A percentile compares a stretch with the other conserved stretches of the same genome.
These are phyloP conservation scores for Aureobasidium sp. DNA, from an alignment of 2,329 filamentous ascomycete species.

Conservation along the genomic window DNA sequence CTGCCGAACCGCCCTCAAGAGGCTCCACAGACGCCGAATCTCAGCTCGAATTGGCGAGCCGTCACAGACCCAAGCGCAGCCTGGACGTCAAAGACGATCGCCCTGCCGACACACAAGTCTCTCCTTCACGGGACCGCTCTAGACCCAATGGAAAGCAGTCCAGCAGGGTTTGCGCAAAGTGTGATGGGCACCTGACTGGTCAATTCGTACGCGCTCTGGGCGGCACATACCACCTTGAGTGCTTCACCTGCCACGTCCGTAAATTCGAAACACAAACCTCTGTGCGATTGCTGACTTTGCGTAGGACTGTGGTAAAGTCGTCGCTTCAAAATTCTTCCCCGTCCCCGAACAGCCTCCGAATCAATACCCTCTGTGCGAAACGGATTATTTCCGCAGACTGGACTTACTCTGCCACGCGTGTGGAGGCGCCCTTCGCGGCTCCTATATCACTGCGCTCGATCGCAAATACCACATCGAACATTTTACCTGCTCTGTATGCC, in stretches of 20 bases:
- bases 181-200: slow-evolving; percentile 75
- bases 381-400: slow-evolving; percentile 89
- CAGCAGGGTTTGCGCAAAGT: slow-evolving; percentile 61
- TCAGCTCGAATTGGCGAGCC: slow-evolving; percentile 1
- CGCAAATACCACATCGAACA: slow-evolving; percentile 99
- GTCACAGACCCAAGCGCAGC: background rate
- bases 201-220: slow-evolving; percentile 93
- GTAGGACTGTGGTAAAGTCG: slow-evolving; percentile 95
- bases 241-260: slow-evolving; percentile 91
- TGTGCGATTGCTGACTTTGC: slow-evolving; percentile 19
- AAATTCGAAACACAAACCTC: slow-evolving; percentile 17
- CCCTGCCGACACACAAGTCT: background rate
- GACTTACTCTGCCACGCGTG: slow-evolving; percentile 88
- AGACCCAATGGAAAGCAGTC: slow-evolving; percentile 21
- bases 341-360: slow-evolving; percentile 81
- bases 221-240: slow-evolving; percentile 92
- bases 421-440: slow-evolving; percentile 83
- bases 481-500: slow-evolving; percentile 94
- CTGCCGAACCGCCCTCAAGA: background rate
- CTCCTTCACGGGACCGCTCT: slow-evolving; percentile 11
- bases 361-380: slow-evolving; percentile 95
- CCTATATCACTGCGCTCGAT: slow-evolving; percentile 95
- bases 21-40: background rate
- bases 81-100: slow-evolving; percentile 3
- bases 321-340: slow-evolving; percentile 98